Evolutionary conservation across 257 asterid species (phyloP).

Genomic region (Gardenia jasminoides): DNA sequence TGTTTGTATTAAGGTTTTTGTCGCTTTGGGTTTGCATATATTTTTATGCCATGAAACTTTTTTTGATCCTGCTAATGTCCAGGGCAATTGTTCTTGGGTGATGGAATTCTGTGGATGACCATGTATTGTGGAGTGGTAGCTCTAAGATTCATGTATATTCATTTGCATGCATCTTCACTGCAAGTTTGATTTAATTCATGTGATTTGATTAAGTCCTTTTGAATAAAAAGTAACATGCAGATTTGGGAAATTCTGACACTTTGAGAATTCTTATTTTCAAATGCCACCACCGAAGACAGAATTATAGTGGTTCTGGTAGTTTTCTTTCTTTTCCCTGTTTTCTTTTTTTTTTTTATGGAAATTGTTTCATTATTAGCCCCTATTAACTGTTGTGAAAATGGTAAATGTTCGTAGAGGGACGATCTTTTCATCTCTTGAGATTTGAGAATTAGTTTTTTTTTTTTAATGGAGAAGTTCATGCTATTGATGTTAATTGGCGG

Average conservation of each 20-base stretch:
- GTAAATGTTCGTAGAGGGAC: no score
- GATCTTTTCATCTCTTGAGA: no score
- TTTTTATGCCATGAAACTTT: no score
- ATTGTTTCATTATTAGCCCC: not conserved
- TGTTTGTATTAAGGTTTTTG: no score
- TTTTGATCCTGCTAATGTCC: not conserved
- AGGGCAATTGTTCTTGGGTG: not conserved
- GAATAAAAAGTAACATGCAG: not conserved
- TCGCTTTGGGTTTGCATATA: no score
- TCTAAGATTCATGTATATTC: constrained; percentile 1
- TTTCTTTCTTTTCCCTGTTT: not conserved
- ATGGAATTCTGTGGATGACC: not conserved
- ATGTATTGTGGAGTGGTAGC: not conserved
- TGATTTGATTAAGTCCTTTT: no score
- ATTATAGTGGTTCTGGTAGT: constrained; percentile 37
- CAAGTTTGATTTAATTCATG: not conserved
- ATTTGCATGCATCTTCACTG: not conserved
- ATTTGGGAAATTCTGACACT: not conserved
- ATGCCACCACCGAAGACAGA: no score
- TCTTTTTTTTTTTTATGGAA: not conserved
- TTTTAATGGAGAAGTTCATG: no score
- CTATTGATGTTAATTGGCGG: not conserved
- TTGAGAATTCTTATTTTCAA: not conserved
- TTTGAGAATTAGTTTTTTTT: no score
- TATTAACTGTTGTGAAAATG: no score